Evolutionary conservation across 129 eudicot species (phyloP).

Genomic region (Glebionis coronaria): DNA sequence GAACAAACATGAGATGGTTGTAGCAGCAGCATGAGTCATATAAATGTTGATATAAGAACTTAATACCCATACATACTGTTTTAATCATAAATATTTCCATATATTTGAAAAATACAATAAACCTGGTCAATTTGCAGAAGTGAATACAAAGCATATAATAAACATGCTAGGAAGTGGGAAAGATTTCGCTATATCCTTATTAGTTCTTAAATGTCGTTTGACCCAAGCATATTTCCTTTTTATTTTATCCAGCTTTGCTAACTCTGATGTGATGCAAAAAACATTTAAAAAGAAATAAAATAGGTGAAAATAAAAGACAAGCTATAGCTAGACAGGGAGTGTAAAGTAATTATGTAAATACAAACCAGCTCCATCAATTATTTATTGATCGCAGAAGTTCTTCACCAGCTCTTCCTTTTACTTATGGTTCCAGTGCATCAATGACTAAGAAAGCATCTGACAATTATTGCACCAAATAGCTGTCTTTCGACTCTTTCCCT

Average conservation of each 20-base stretch:
- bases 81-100: not conserved
- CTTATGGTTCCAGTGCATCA: conserved; percentile 98
- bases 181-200: conserved; percentile 94
- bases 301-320: conserved; percentile 12
- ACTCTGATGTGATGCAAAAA: conserved; percentile 39
- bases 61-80: too few relatives aligned
- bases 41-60: too few relatives aligned
- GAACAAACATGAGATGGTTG: too few relatives aligned
- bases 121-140: conserved; percentile 99
- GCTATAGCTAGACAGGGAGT: too few relatives aligned
- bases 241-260: conserved; percentile 80
- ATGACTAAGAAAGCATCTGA: conserved; percentile 97
- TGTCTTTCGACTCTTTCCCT: conserved; percentile 91
- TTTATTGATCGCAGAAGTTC: conserved; percentile 83
- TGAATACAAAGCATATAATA: conserved; percentile 92
- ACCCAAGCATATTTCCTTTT: conserved; percentile 91
- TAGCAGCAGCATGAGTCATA: too few relatives aligned
- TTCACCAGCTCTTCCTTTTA: conserved; percentile 90
- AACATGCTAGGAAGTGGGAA: conserved; percentile 95
- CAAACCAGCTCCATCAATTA: conserved; percentile 98
- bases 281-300: too few relatives aligned
- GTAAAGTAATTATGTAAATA: too few relatives aligned
- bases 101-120: conserved; percentile 10
- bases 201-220: conserved; percentile 74
- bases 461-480: conserved; percentile 77